Evolutionary conservation across 163 green algal genomes (phyloP).

Genomic region (Chlamydomonas reinhardtii): DNA sequence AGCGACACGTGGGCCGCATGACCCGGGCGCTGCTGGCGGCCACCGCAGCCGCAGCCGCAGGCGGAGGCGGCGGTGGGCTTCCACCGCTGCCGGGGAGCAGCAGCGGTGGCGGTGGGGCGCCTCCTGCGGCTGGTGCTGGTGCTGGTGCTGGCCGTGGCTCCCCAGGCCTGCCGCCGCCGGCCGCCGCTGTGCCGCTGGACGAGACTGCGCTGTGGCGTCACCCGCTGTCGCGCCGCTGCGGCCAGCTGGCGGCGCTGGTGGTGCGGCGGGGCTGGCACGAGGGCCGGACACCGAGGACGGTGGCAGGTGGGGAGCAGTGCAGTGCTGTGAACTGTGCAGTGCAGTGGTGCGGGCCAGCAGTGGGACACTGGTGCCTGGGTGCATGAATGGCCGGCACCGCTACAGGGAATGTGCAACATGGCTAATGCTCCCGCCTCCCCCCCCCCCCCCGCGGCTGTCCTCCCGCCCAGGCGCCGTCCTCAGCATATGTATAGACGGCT

Average conservation of each 20-base stretch:
- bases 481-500: slow-evolving; percentile 18
- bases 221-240: neutral
- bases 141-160: neutral
- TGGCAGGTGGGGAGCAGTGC: slow-evolving; percentile 20
- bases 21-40: neutral
- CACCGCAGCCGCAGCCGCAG: no score
- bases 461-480: slow-evolving; percentile 10
- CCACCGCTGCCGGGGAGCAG: neutral
- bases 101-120: neutral
- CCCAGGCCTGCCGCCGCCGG: no score
- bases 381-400: neutral
- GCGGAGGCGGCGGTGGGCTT: no score
- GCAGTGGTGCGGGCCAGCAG: neutral
- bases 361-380: no score
- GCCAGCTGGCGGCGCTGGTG: slow-evolving; percentile 16
- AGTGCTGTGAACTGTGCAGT: neutral
- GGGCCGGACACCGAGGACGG: slow-evolving; percentile 13
- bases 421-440: neutral
- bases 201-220: neutral
- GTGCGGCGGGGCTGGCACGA: slow-evolving; percentile 43
- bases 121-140: neutral
- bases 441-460: neutral
- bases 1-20: slow-evolving; percentile 23
- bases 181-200: neutral
- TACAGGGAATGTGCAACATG: no score